Conservation (phyloP, 1,284 basidiomycete genomes). For the Fomitopsis palustris region DNA sequence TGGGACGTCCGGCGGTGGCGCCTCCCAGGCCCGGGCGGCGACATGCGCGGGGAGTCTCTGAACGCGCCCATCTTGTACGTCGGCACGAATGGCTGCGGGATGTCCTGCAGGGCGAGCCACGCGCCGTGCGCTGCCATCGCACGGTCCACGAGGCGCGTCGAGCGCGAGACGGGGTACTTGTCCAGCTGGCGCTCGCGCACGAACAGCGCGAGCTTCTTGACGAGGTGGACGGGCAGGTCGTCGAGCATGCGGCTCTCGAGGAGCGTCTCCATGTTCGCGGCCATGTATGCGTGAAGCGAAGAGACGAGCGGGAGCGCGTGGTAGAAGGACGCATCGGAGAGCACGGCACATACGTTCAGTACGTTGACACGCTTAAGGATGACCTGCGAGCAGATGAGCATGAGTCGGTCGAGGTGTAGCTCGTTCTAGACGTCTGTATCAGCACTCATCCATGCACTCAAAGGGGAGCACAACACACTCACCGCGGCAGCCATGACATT, state of each 20-base stretch:
- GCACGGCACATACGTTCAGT: slow-evolving; percentile 79
- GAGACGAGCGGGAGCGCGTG: slow-evolving; percentile 70
- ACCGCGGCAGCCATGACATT: slow-evolving; percentile 85
- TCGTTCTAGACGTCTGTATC: slow-evolving; percentile 61
- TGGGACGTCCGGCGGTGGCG: slow-evolving; percentile 22
- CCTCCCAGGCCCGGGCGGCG: slow-evolving; percentile 35
- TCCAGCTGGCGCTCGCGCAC: slow-evolving; percentile 61
- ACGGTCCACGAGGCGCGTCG: slow-evolving; percentile 49
- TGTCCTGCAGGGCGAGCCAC: slow-evolving; percentile 81
- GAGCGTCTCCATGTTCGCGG: slow-evolving; percentile 84
- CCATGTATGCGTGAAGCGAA: slow-evolving; percentile 80
- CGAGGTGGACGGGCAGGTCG: slow-evolving; percentile 65
- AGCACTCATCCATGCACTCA: background rate
- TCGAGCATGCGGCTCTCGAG: slow-evolving; percentile 81
- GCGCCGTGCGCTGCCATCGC: slow-evolving; percentile 66
- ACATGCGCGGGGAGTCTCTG: slow-evolving; percentile 43
- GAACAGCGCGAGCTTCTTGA: slow-evolving; percentile 67
- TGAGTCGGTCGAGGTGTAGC: slow-evolving; percentile 81
- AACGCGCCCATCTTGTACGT: slow-evolving; percentile 29
- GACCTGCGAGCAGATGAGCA: slow-evolving; percentile 78
- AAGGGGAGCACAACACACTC: slow-evolving; percentile 25
- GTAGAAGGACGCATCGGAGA: slow-evolving; percentile 81
- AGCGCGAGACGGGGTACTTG: slow-evolving; percentile 67
- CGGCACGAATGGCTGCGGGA: slow-evolving; percentile 65
- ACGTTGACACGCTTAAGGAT: slow-evolving; percentile 72